Conservation (phyloP, 2,329 filamentous ascomycete genomes). For the Cladosporium halotolerans region DNA sequence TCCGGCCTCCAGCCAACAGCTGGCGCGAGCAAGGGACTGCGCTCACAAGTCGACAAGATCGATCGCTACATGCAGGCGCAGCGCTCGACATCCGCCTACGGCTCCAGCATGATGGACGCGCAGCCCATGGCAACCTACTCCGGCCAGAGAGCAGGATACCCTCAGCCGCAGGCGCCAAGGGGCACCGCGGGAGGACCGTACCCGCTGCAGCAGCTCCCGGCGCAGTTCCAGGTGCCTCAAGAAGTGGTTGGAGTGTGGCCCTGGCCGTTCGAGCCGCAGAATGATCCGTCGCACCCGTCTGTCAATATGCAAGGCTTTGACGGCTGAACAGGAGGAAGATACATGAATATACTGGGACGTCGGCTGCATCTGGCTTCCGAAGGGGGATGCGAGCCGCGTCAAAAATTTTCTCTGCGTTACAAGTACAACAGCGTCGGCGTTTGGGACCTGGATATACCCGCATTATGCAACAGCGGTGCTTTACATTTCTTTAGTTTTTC, state of each 20-base stretch:
- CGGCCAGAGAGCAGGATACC: neutral
- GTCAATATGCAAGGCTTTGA: neutral
- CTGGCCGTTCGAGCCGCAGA: slow-evolving; percentile 28
- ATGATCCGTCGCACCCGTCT: neutral
- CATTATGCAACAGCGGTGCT: slow-evolving; percentile 6
- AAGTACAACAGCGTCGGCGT: neutral
- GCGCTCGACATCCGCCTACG: slow-evolving; percentile 17
- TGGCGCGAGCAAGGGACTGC: slow-evolving; percentile 36
- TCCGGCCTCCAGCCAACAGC: slow-evolving; percentile 35
- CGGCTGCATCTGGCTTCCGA: no score
- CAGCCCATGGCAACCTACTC: neutral
- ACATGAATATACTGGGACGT: neutral
- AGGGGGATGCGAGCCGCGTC: no score
- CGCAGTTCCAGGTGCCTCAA: slow-evolving; percentile 36
- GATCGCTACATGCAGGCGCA: slow-evolving; percentile 37
- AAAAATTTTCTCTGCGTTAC: no score
- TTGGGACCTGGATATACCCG: neutral
- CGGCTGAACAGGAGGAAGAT: neutral
- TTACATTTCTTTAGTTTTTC: neutral
- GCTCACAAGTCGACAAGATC: slow-evolving; percentile 38
- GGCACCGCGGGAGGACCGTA: neutral
- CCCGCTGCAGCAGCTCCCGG: slow-evolving; percentile 8
- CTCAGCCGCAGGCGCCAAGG: slow-evolving; percentile 1
- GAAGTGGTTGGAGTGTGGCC: slow-evolving; percentile 39
- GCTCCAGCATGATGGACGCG: slow-evolving; percentile 1